Evolutionary conservation across 1,139 yeast genomes (phyloP).

Genomic region (Barnettozyma hawaiiensis): DNA sequence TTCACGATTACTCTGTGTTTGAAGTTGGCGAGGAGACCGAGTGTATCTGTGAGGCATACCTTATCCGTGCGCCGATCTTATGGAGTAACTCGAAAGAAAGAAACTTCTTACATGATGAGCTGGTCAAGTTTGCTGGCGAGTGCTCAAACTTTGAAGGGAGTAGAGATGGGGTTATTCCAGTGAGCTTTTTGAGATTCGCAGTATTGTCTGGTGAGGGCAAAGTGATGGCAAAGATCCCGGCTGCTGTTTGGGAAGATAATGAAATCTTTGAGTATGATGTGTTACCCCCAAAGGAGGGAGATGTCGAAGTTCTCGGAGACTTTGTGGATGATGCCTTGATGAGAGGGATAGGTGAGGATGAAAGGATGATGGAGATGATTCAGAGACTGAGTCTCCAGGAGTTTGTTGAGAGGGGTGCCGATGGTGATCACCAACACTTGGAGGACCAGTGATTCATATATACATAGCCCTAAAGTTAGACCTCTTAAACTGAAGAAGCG

Average conservation of each 20-base stretch:
- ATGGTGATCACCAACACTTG: not conserved
- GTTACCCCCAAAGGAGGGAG: conserved; percentile 49
- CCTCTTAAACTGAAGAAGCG: no score
- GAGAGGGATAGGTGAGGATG: conserved; percentile 16
- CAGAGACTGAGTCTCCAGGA: conserved; percentile 24
- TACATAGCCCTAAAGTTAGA: no score
- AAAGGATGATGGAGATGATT: conserved; percentile 23
- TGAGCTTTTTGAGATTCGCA: conserved; percentile 58
- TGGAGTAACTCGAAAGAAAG: conserved; percentile 46
- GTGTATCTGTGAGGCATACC: conserved; percentile 45
- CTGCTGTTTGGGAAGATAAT: conserved; percentile 52
- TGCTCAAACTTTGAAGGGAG: conserved; percentile 11
- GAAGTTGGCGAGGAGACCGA: conserved; percentile 29
- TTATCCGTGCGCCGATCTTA: conserved; percentile 43
- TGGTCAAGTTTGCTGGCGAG: conserved; percentile 33
- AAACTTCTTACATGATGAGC: conserved; percentile 44
- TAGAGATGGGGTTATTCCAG: conserved; percentile 39
- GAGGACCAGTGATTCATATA: no score
- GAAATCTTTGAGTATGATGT: conserved; percentile 67
- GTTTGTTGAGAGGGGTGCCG: conserved; percentile 14
- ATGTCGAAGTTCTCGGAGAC: conserved; percentile 34
- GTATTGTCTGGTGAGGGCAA: conserved; percentile 65
- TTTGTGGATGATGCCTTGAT: conserved; percentile 31
- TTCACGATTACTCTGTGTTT: conserved; percentile 24
- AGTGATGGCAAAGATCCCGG: conserved; percentile 64